Base-by-base conservation (phyloP, 768 basidiomycete genomes). In the Hygrocybe punicea region DNA sequence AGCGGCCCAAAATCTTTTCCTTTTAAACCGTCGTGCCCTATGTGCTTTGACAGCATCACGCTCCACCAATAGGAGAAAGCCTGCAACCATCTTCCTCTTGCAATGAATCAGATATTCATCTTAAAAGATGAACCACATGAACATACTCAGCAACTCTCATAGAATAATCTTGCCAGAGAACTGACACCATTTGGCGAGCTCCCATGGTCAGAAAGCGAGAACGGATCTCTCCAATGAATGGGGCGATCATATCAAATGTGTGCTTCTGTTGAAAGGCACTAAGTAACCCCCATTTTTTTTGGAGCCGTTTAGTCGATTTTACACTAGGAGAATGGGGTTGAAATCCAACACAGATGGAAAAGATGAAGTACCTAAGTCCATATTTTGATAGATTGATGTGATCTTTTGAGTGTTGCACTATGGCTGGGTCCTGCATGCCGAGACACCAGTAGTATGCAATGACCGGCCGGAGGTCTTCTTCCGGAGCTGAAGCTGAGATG, bases 1-100 rank as follows among this genome's bases (percentile, higher is more conserved):
- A 6, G 78, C 77, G 2, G 74, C 66, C 60, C 65, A 76, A 50
- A 74, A 80, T 0, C 56, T 56, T 5, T 62, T 60, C 0, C 72
- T 63, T 16, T 63, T 63, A 21, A 79, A 69, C 0, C 29, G 29
- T 29, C 29, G 29, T 29, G 29, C 29, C 29, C 29, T 29, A 29
- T 60, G 56, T 3, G 56, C 17, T 2, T 45, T 29, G 1, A 76
- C 65, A 1, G 63, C 60, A 19, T 51, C 47, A 17, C 56, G 55
- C 45, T 60, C 55, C 11, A 25, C 23, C 2, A 46, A 9, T 17
- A 17, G 6, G 11, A 58, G 25, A 36, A 45, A 58, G 13, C 53
- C 19, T 4, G 6, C 36, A 7, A 58, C 34, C 23, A 52, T 13
- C 7, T 46, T 35, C 51, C 57, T 58, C 29, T 29, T 8, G 29